phyloP scores from a whole-genome alignment of 1,284 basidiomycete species.

The Laetiporus sulphureus region DNA sequence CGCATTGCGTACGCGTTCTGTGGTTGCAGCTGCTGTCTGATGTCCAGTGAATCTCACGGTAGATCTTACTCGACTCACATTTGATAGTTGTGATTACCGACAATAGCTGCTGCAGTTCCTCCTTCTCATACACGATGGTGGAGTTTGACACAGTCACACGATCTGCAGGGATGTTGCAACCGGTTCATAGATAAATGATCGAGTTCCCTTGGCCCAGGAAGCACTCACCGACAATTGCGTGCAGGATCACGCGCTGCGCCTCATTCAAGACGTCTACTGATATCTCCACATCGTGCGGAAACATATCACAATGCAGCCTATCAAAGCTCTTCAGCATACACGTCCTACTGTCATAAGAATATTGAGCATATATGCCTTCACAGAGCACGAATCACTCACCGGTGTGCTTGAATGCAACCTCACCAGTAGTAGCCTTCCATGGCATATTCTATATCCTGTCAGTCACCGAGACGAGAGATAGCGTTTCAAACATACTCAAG shows the following conservation, averaged over 20 bases:
- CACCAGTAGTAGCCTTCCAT: too few relatives aligned
- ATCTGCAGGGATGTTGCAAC: too few relatives aligned
- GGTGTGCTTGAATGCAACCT: too few relatives aligned
- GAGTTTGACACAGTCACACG: conserved; percentile 8
- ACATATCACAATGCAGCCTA: conserved; percentile 46
- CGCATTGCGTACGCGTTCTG: too few relatives aligned
- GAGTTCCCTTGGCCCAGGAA: too few relatives aligned
- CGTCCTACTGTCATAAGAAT: not conserved
- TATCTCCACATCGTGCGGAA: conserved; percentile 35
- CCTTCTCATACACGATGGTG: not conserved
- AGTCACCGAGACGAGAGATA: too few relatives aligned
- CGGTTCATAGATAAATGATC: too few relatives aligned
- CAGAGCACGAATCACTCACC: too few relatives aligned
- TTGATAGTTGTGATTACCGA: not conserved
- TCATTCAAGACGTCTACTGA: conserved; percentile 34
- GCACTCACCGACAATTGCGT: conserved; percentile 48
- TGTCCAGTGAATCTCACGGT: not conserved
- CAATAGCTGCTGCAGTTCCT: too few relatives aligned
- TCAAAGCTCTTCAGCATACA: not conserved
- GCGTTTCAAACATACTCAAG: conserved; percentile 32
- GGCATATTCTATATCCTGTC: too few relatives aligned
- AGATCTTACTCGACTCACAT: conserved; percentile 29
- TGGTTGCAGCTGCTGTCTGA: too few relatives aligned
- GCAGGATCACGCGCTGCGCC: conserved; percentile 38
- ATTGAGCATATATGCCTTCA: too few relatives aligned